These are phyloP conservation scores for Cerioporus squamosus DNA, from an alignment of 1,284 basidiomycete species.

Conservation along the genomic window DNA sequence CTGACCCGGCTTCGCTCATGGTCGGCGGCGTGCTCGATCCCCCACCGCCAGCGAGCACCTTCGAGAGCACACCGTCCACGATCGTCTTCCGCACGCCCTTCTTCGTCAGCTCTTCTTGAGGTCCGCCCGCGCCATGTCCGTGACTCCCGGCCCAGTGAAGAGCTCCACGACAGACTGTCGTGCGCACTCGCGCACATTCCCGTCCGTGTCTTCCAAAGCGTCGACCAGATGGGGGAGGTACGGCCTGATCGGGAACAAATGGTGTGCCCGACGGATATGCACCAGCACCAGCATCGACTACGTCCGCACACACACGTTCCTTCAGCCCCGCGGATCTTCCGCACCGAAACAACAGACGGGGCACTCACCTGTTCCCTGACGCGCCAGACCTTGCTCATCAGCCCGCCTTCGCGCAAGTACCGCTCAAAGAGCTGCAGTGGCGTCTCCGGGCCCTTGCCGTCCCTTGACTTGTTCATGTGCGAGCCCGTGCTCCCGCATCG, in stretches of 20 bases:
- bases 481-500: constrained; percentile 50
- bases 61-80: constrained; percentile 68
- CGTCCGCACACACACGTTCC: background rate
- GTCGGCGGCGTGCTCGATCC: constrained; percentile 43
- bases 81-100: constrained; percentile 88
- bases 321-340: no score
- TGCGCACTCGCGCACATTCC: constrained; percentile 87
- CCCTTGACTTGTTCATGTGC: constrained; percentile 51
- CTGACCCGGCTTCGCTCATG: constrained; percentile 57
- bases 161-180: constrained; percentile 81
- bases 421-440: constrained; percentile 80
- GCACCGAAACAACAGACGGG: background rate
- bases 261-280: constrained; percentile 66
- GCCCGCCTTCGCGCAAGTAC: constrained; percentile 71
- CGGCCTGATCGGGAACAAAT: constrained; percentile 81
- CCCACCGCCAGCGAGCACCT: constrained; percentile 53
- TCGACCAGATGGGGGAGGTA: constrained; percentile 85
- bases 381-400: constrained; percentile 79
- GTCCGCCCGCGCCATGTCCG: constrained; percentile 87
- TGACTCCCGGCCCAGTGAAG: constrained; percentile 81
- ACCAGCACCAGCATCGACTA: constrained; percentile 72
- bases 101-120: constrained; percentile 91
- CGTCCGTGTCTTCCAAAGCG: constrained; percentile 89
- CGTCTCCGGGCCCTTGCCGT: constrained; percentile 76
- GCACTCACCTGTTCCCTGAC: constrained; percentile 79